Evolutionary conservation across 2,329 filamentous ascomycete species (phyloP), one percentile per base, ranked within the genome.

Genomic region (Monosporascus sp.): DNA sequence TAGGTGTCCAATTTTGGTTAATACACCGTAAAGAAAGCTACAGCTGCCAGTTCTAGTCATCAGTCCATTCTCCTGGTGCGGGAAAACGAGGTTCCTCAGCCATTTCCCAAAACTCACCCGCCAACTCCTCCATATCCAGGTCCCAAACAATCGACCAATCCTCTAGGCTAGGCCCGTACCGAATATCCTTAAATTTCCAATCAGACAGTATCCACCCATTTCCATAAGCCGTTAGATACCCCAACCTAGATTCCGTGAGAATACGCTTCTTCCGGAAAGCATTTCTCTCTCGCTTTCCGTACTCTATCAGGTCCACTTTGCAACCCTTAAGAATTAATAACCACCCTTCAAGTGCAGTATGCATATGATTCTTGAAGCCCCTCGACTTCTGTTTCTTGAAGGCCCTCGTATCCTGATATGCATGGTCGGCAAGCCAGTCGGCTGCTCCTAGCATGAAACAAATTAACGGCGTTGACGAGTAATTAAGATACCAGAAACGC

Each of bases 191-290:
- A 6, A 43, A 8, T 5, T 35, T 35, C 31, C 9, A 35, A 35
- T 14, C 11, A 14, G 28, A 3, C 5, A 0, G 3, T 0, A 1
- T 0, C 28, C 3, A 6, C 3, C 1, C 0, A 20, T 22, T 22
- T 11, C 6, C 1, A n/a, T 5, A 1, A 5, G 3, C 1, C 3
- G 20, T 43, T 24, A 14, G 7, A 43, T 24, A 2, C 1, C 18
- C 1, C 11, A 14, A 9, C 9, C 18, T 15, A 14, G 9, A 14
- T 14, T 18, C 18, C 22, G 18, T 15, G 22, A 20, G 11, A 24
- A 24, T 5, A 20, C 14, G 22, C 7, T 43, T 18, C 11, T 24
- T 20, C 18, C 3, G 17, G 18, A 43, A 18, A 6, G 8, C 9
- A 5, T 43, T 20, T 20, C 40, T 18, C 40, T 43, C 40, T 20